Percentiles rank a stretch among this genome's conserved stretches.
These are phyloP conservation scores for Cucumis hystrix DNA, from an alignment of 306 rosid genomes.

Conservation along the genomic window DNA sequence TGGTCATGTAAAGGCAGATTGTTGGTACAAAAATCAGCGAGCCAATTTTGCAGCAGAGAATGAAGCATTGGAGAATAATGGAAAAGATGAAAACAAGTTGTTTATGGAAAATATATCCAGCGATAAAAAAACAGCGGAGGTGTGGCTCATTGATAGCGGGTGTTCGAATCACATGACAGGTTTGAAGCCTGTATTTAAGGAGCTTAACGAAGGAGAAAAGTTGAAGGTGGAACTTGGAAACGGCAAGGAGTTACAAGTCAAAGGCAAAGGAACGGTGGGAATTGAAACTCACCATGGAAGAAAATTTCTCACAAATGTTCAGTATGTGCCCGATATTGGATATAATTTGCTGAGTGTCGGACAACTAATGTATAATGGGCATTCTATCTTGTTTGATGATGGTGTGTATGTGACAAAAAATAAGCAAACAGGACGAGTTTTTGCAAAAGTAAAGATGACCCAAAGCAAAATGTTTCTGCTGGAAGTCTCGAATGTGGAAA, in stretches of 20 bases:
- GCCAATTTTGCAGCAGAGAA: not conserved
- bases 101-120: not conserved
- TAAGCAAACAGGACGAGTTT: not conserved
- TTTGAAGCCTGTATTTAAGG: no score
- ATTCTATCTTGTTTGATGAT: not conserved
- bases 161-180: not conserved
- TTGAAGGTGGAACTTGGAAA: no score
- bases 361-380: no score
- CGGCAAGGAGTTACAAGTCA: not conserved
- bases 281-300: not conserved
- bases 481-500: not conserved
- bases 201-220: no score
- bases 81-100: not conserved
- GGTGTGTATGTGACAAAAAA: not conserved
- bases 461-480: not conserved
- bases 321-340: no score
- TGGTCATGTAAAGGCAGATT: not conserved
- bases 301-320: not conserved
- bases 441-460: not conserved
- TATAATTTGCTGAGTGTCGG: no score
- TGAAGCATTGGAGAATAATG: not conserved
- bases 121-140: not conserved
- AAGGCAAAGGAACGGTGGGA: not conserved
- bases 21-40: not conserved
- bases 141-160: conserved; percentile 6